A percentile compares a stretch with the other conserved stretches of the same genome.
Evolutionary conservation across 768 basidiomycete genomes (phyloP).

Genomic region (Pulveroboletus ravenelii): DNA sequence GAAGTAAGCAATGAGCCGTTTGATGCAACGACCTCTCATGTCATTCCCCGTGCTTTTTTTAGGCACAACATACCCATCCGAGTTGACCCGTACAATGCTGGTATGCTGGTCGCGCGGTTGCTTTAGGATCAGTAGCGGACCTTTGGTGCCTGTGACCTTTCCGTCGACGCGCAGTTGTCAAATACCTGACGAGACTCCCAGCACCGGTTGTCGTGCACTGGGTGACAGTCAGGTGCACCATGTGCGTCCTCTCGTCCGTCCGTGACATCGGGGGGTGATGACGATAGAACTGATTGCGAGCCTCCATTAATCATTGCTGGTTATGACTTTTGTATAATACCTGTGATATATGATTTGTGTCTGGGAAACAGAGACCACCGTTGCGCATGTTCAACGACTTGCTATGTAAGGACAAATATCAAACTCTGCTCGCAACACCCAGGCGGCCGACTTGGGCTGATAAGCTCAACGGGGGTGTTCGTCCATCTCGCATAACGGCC

Average conservation of each 20-base stretch:
- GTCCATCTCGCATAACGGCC: not conserved
- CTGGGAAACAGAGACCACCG: too few relatives aligned
- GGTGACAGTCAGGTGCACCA: not conserved
- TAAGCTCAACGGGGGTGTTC: not conserved
- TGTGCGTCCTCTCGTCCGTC: not conserved
- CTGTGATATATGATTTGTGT: too few relatives aligned
- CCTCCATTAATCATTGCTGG: not conserved
- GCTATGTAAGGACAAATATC: too few relatives aligned
- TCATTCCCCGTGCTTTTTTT: slow-evolving; percentile 1
- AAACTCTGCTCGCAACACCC: not conserved
- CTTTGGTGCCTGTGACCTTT: not conserved
- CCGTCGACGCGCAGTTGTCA: not conserved
- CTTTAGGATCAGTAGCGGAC: slow-evolving; percentile 6
- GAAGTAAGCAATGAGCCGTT: slow-evolving; percentile 45
- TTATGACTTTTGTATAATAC: not conserved
- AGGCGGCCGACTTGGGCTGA: not conserved
- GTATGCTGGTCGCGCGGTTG: slow-evolving; percentile 73
- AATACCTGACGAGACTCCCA: not conserved
- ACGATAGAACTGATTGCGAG: not conserved
- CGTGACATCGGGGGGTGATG: not conserved
- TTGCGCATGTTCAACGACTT: too few relatives aligned
- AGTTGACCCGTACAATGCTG: slow-evolving; percentile 75
- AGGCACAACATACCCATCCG: slow-evolving; percentile 72
- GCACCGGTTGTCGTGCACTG: not conserved
- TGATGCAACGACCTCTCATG: not conserved